phyloP scores from a whole-genome alignment of 2,329 filamentous ascomycete species.

The Colletotrichum scovillei region DNA sequence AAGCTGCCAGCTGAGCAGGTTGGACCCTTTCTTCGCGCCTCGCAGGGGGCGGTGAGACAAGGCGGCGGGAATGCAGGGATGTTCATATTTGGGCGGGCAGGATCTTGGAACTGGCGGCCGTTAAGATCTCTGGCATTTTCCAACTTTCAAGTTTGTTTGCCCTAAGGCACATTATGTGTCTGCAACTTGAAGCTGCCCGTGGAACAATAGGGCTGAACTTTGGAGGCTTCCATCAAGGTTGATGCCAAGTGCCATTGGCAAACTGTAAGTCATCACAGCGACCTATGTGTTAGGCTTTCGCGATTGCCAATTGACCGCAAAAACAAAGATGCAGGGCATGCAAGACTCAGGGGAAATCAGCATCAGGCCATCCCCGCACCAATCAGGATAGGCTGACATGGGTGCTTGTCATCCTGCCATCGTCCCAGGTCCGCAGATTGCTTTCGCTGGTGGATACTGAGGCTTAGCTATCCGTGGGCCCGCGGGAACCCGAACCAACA shows the following conservation, averaged over 20 bases:
- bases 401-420: neutral
- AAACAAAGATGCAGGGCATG: neutral
- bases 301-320: neutral
- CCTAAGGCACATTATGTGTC: neutral
- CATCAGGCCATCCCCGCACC: neutral
- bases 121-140: neutral
- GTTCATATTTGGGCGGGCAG: neutral
- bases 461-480: neutral
- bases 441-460: neutral
- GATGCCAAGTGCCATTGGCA: neutral
- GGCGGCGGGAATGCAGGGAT: neutral
- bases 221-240: neutral
- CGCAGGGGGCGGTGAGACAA: neutral
- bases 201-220: neutral
- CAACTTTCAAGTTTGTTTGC: neutral
- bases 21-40: neutral
- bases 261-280: neutral
- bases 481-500: neutral
- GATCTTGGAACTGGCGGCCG: neutral
- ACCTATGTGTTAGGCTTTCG: neutral
- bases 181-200: neutral
- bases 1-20: conserved; percentile 1
- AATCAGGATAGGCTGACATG: neutral
- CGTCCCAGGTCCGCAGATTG: neutral
- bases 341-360: neutral